Evolutionary conservation across 2,329 filamentous ascomycete species (phyloP).

Genomic region (Colletotrichum siamense): DNA sequence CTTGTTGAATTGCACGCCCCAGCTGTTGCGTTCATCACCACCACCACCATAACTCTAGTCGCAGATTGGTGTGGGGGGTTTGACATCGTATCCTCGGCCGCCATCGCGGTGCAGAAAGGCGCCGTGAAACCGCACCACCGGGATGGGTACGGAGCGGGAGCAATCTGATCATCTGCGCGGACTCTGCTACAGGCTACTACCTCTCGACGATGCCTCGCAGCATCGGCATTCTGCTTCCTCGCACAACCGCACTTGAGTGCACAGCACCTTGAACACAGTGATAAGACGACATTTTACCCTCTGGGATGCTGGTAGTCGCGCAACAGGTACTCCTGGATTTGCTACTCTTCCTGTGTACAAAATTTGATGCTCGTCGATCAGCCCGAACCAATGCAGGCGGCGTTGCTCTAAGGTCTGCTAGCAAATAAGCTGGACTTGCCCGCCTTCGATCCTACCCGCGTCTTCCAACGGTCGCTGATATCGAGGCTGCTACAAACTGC

Average conservation of each 20-base stretch:
- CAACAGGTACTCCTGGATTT: not conserved
- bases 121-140: not conserved
- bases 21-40: not conserved
- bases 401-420: not conserved
- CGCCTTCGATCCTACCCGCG: not conserved
- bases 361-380: not conserved
- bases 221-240: not conserved
- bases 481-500: not conserved
- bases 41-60: not conserved
- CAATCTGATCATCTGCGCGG: not conserved
- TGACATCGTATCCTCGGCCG: not conserved
- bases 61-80: not conserved
- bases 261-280: not conserved
- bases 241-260: not conserved
- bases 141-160: not conserved
- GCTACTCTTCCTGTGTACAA: not conserved
- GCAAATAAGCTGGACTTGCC: not conserved
- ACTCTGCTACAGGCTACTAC: not conserved
- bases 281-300: not conserved
- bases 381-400: not conserved
- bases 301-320: not conserved
- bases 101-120: not conserved
- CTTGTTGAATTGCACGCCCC: not conserved
- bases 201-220: not conserved
- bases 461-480: not conserved